These are phyloP conservation scores for Pythium chondricola DNA, from an alignment of 352 stramenopile genomes.

Conservation along the genomic window DNA sequence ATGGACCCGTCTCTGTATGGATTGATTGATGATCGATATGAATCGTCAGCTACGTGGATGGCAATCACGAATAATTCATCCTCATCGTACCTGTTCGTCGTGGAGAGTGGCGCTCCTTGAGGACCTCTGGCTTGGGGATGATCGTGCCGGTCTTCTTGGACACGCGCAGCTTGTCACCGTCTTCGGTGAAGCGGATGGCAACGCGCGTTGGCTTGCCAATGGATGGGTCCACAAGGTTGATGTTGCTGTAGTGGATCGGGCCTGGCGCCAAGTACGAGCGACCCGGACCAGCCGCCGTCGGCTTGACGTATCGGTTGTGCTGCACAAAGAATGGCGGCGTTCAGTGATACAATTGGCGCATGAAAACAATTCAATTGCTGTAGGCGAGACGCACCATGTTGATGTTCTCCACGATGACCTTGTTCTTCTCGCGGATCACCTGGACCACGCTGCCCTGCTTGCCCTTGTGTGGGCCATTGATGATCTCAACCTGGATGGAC, in stretches of 20 bases:
- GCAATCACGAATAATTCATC: too few species aligned
- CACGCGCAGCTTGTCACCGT: conserved; percentile 93
- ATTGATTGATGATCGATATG: neutral
- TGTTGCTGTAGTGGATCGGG: conserved; percentile 85
- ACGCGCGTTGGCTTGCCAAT: conserved; percentile 75
- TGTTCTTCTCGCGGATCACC: conserved; percentile 74
- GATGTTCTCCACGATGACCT: conserved; percentile 80
- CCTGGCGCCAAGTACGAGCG: conserved; percentile 77
- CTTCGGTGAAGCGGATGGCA: conserved; percentile 82
- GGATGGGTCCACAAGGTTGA: conserved; percentile 79
- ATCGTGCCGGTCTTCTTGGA: conserved; percentile 94
- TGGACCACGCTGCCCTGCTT: conserved; percentile 71
- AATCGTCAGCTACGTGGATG: too few species aligned
- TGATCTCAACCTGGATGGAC: conserved; percentile 56
- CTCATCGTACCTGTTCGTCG: conserved; percentile 56
- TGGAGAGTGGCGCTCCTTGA: conserved; percentile 83
- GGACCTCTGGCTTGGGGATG: conserved; percentile 91
- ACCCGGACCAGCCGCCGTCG: conserved; percentile 53
- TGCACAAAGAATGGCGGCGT: conserved; percentile 4
- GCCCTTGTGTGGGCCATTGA: conserved; percentile 76
- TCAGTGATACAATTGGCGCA: neutral
- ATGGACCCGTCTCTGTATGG: conserved; percentile 60
- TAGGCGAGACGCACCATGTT: conserved; percentile 52
- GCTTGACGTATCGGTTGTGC: conserved; percentile 80
- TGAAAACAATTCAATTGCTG: neutral